Conservation (phyloP, 805 yeast species). For the Blastobotrys mokoenaii region DNA sequence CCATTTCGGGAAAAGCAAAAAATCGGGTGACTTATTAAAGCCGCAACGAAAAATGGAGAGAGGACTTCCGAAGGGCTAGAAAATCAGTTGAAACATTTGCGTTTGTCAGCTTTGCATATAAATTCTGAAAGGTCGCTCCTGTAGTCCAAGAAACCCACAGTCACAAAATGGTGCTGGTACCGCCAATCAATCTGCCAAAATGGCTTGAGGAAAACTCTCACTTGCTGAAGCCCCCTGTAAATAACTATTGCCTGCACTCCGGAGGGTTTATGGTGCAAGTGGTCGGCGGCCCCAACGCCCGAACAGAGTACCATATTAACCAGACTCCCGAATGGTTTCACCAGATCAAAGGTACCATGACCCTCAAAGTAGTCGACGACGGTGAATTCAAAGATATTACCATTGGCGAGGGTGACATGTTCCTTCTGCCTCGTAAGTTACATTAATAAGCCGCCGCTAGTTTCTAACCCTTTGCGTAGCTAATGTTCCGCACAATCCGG, state of each 20-base stretch:
- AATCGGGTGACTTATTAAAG: too few relatives aligned
- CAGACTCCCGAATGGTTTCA: slow-evolving; percentile 93
- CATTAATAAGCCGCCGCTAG: too few relatives aligned
- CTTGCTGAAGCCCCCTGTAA: slow-evolving; percentile 83
- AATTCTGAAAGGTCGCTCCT: neutral
- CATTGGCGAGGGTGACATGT: slow-evolving; percentile 83
- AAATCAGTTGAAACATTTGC: neutral
- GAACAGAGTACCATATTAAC: slow-evolving; percentile 89
- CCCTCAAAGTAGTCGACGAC: slow-evolving; percentile 71
- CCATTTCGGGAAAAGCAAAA: neutral
- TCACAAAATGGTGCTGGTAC: slow-evolving; percentile 37
- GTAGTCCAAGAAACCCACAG: neutral
- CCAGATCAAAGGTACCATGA: slow-evolving; percentile 81
- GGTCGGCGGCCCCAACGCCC: slow-evolving; percentile 91
- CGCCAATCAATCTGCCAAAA: slow-evolving; percentile 66
- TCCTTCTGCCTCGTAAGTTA: slow-evolving; percentile 51
- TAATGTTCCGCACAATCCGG: slow-evolving; percentile 84
- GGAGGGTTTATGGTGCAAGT: slow-evolving; percentile 94
- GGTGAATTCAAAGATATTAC: slow-evolving; percentile 67
- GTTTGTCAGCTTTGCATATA: neutral
- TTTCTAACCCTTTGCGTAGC: too few relatives aligned
- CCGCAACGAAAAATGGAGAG: too few relatives aligned
- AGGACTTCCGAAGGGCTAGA: too few relatives aligned
- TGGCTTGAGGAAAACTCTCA: slow-evolving; percentile 77
- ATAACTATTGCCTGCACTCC: slow-evolving; percentile 79